Percentiles rank a stretch among this genome's conserved stretches.
Evolutionary conservation across 148 eudicot species (phyloP).

Genomic region (Polygonum aviculare): DNA sequence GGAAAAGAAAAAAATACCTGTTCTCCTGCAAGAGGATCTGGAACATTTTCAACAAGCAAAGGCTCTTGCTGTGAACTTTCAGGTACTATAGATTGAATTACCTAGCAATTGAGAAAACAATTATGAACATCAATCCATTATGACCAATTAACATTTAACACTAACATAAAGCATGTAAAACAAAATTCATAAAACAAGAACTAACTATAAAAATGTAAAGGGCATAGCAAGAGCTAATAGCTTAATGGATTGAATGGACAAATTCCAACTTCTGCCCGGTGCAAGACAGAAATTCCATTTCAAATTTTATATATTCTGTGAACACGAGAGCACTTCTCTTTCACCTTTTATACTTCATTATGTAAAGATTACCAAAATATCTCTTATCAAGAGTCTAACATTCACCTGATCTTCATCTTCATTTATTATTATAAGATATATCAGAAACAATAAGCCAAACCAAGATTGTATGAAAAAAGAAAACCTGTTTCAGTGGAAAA

Average conservation of each 20-base stretch:
- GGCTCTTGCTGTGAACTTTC: slow-evolving; percentile 81
- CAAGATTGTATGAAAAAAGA: background rate
- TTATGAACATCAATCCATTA: background rate
- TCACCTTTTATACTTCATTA: background rate
- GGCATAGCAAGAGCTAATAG: background rate
- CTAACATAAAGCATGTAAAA: background rate
- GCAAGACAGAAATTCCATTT: background rate
- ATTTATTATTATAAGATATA: background rate
- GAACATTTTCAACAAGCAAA: slow-evolving; percentile 70
- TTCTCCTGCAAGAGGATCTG: slow-evolving; percentile 93
- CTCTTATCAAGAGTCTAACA: background rate
- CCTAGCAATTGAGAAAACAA: slow-evolving; percentile 36
- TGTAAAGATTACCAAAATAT: background rate
- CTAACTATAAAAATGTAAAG: background rate
- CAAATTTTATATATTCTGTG: background rate
- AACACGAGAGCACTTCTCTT: background rate
- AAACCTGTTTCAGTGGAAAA: background rate
- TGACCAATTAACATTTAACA: background rate
- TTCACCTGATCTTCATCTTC: background rate
- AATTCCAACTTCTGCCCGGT: background rate
- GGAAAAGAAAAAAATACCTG: slow-evolving; percentile 38
- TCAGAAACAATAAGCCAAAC: background rate
- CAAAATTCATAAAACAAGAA: background rate
- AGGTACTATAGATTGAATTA: slow-evolving; percentile 44
- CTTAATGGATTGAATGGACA: background rate